Conservation (phyloP, 495 filamentous ascomycete species). For the Penicillium bovifimosum region DNA sequence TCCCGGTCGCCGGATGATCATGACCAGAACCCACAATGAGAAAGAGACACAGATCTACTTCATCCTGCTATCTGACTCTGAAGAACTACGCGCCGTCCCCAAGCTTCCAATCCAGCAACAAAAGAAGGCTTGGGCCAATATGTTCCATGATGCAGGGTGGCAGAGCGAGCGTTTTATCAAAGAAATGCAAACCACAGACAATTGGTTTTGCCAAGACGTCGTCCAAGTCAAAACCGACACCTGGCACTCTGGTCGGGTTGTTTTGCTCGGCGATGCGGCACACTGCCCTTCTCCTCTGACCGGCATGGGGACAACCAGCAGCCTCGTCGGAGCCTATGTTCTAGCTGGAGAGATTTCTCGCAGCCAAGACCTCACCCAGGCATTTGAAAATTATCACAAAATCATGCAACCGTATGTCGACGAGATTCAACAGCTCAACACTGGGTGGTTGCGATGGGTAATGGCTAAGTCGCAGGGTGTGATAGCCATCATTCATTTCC, state of each 20-base stretch:
- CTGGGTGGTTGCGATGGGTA: constrained; percentile 6
- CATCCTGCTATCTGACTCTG: constrained; percentile 14
- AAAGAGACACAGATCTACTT: constrained; percentile 22
- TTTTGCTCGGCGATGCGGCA: constrained; percentile 52
- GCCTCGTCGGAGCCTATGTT: constrained; percentile 47
- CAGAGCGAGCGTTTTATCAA: constrained; percentile 33
- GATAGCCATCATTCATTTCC: constrained; percentile 21
- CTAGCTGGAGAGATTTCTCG: constrained; percentile 48
- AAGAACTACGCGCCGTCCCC: constrained; percentile 13
- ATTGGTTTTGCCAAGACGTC: constrained; percentile 45
- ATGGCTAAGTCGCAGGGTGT: constrained; percentile 21
- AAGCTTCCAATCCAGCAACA: constrained; percentile 19
- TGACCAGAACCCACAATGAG: constrained; percentile 20
- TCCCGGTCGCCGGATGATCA: constrained; percentile 22
- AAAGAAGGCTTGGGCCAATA: constrained; percentile 21
- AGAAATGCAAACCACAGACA: constrained; percentile 34
- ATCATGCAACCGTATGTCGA: constrained; percentile 27
- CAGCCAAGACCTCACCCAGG: constrained; percentile 17
- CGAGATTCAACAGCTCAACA: constrained; percentile 24
- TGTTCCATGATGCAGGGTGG: constrained; percentile 44
- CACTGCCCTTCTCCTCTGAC: constrained; percentile 45
- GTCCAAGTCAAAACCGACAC: constrained; percentile 37
- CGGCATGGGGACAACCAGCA: constrained; percentile 45
- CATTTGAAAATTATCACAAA: constrained; percentile 24
- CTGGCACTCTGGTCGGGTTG: constrained; percentile 45